phyloP scores from a whole-genome alignment of 2,329 filamentous ascomycete species.

The Colletotrichum limetticola region DNA sequence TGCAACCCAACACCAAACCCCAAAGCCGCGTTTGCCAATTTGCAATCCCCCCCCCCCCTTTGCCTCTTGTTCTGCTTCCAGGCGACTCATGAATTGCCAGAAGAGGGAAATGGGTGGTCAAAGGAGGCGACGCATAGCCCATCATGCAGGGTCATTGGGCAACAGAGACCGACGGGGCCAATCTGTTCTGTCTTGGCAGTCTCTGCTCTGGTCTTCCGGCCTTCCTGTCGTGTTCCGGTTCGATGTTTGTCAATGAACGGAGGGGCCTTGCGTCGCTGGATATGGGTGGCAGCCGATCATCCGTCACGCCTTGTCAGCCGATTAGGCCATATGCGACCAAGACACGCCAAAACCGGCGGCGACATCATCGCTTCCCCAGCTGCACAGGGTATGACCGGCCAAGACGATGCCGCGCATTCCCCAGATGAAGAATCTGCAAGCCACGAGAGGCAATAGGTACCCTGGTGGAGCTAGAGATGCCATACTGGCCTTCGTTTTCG shows the following conservation, averaged over 20 bases:
- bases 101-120: neutral
- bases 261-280: constrained; percentile 5
- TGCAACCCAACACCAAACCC: constrained; percentile 22
- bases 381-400: neutral
- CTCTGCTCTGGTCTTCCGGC: neutral
- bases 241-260: constrained; percentile 11
- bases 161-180: neutral
- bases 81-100: constrained; percentile 9
- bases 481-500: neutral
- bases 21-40: constrained; percentile 8
- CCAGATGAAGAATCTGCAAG: neutral
- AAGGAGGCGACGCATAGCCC: neutral
- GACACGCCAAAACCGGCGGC: neutral
- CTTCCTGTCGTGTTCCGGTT: neutral
- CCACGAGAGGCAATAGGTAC: neutral
- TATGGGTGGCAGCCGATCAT: constrained; percentile 12
- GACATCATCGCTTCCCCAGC: neutral
- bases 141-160: constrained; percentile 1
- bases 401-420: constrained; percentile 1
- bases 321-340: neutral
- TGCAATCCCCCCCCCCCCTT: neutral
- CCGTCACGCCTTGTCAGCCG: neutral
- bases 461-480: neutral
- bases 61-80: neutral
- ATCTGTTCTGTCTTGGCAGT: constrained; percentile 12